Evolutionary conservation across 164 flowering plant genomes (phyloP).

Genomic region (Dillenia turbinata): DNA sequence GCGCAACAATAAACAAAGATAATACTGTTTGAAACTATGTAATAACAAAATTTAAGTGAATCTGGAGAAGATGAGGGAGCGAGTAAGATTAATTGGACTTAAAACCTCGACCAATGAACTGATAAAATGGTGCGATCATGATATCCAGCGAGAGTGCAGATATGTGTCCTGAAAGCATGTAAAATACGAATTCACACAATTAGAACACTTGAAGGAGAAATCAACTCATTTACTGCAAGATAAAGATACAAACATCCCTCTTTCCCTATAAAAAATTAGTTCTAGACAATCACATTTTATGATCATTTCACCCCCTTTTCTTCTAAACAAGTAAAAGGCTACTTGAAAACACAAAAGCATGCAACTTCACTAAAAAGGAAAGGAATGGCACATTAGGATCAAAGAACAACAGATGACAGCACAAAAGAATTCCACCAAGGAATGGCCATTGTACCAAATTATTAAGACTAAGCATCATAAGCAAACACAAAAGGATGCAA

Average conservation of each 20-base stretch:
- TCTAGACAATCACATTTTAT: too few species aligned
- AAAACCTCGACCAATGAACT: slow-evolving; percentile 92
- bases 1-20: too few species aligned
- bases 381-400: neutral
- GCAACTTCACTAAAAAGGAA: slow-evolving; percentile 3
- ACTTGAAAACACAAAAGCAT: neutral
- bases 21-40: too few species aligned
- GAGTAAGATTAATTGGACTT: neutral
- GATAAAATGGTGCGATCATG: slow-evolving; percentile 95
- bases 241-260: too few species aligned
- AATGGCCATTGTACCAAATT: too few species aligned
- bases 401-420: neutral
- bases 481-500: neutral
- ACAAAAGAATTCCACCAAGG: neutral
- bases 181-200: neutral
- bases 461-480: too few species aligned
- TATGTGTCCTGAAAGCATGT: slow-evolving; percentile 57
- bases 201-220: neutral
- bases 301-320: too few species aligned
- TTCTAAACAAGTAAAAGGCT: too few species aligned
- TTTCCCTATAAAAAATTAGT: too few species aligned
- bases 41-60: too few species aligned
- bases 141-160: slow-evolving; percentile 78
- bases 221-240: too few species aligned
- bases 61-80: too few species aligned